Evolutionary conservation across 2,329 filamentous ascomycete species (phyloP), one percentile per base, ranked within the genome.

Genomic region (Sphaerostilbella broomeana): DNA sequence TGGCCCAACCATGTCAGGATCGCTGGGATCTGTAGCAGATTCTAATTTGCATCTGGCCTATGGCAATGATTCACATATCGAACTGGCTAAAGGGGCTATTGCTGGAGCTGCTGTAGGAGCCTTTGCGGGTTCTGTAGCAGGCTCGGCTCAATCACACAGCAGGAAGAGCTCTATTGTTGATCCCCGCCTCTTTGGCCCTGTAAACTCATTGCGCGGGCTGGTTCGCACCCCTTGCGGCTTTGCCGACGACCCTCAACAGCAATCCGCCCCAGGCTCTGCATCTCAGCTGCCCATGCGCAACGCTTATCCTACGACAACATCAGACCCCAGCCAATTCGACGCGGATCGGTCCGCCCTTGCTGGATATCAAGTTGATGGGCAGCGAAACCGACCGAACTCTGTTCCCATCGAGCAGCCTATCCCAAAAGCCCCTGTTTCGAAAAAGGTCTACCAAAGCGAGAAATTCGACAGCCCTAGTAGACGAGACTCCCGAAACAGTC

Each of bases 401-500:
- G 72, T 87, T 21, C 79, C 81, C 9, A 69, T 95, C n/a, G 84
- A 92, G 57, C 86, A 94, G 51, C 89, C 89, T 3, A 82, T 88
- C 50, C 89, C 89, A 2, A 74, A 86, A 43, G 70, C 75, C 3
- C 86, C 85, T 0, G 78, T 94, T 3, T 80, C 81, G 25, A 74
- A 75, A 45, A 75, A 75, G 13, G 72, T 89, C 1, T 85, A 86
- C 51, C 72, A 79, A 33, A 64, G 72, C 22, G 62, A 64, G 26
- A 63, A 58, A 31, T 47, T 62, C 19, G 62, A 63, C 19, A 52
- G 59, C 35, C 64, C 62, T 20, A 57, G 51, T 24, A 60, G 54
- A 21, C 59, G 52, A 12, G 60, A 63, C 16, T 50, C 56, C 9
- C 59, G 57, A 37, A 40, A 50, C 15, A 42, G 48, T 17, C 50